Base-by-base conservation (phyloP, 2,329 filamentous ascomycete genomes). In the Fusarium equiseti region DNA sequence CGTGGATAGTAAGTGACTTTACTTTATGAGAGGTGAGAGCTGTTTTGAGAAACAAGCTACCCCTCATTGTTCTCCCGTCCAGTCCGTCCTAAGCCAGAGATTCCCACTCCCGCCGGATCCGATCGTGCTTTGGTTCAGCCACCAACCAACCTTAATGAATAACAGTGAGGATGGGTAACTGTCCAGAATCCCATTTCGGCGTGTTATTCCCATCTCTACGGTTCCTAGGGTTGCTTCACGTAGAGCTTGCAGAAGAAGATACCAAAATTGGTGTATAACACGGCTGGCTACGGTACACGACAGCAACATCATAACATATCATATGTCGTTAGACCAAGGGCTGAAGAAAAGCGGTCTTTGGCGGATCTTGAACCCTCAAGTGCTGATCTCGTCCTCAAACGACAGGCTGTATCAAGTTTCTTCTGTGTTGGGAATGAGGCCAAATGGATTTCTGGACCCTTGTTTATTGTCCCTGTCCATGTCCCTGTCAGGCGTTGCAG, bases 1-100 rank as follows among this genome's bases (percentile, higher is more conserved):
- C 26, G 53, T n/a, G 22, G 32, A 48, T 20, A 29, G 48, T 38
- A 38, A 38, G 18, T 38, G 18, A 38, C 35, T 38, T 38, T 38
- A 38, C 10, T n/a, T 16, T 38, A 38, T 38, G 35, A n/a, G 35
- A 51, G 48, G 26, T 38, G 49, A 26, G 24, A 59, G 35, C 48
- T 48, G 46, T 46, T 53, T 54, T 66, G 55, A 49, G 55, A 22
- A 66, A 27, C 35, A 50, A 71, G 59, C 54, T 61, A 72, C 68
- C 59, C 64, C 64, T 71, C 64, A 66, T 53, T 53, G n/a, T 56
- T 40, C 13, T 52, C 24, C 56, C 22, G 24, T 50, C 13, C 29
- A 29, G 53, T 56, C 31, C n/a, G 29, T 52, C 56, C 40, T 20
- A 49, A 57, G 49, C 59, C 24, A 26, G 29, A 63, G 27, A 29